These are phyloP conservation scores for Orbilia brochopaga DNA, from an alignment of 2,329 filamentous ascomycete genomes.

Conservation along the genomic window DNA sequence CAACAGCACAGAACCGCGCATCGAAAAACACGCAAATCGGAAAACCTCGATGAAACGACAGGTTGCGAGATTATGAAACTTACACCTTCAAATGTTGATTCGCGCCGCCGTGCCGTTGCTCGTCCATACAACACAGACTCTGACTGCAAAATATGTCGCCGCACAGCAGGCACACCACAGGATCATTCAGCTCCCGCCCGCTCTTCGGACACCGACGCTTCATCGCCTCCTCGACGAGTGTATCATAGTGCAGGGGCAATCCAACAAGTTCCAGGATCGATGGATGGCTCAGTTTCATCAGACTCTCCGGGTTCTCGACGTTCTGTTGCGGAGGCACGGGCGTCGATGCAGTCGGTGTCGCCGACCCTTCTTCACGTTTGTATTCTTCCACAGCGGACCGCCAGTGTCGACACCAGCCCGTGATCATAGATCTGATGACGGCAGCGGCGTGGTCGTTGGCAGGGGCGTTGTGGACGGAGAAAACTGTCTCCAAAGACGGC, in stretches of 20 bases:
- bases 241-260: conserved; percentile 88
- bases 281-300: conserved; percentile 67
- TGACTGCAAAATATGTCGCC: conserved; percentile 97
- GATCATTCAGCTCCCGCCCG: conserved; percentile 88
- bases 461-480: conserved; percentile 63
- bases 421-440: conserved; percentile 62
- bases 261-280: conserved; percentile 93
- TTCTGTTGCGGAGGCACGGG: conserved; percentile 58
- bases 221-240: conserved; percentile 88
- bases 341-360: conserved; percentile 44
- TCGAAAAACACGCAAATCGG: background rate
- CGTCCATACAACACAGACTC: conserved; percentile 83
- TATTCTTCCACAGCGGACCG: conserved; percentile 34
- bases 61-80: conserved; percentile 57
- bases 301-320: conserved; percentile 12
- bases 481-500: conserved; percentile 79
- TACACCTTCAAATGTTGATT: conserved; percentile 89
- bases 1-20: background rate
- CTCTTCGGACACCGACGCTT: conserved; percentile 82
- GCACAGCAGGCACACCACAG: conserved; percentile 90
- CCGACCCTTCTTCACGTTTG: conserved; percentile 52
- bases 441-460: conserved; percentile 58
- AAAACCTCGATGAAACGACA: background rate
- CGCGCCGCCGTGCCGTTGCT: conserved; percentile 74
- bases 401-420: conserved; percentile 54